Conservation (phyloP, 331 rosid genomes). For the Acacia pycnantha region DNA sequence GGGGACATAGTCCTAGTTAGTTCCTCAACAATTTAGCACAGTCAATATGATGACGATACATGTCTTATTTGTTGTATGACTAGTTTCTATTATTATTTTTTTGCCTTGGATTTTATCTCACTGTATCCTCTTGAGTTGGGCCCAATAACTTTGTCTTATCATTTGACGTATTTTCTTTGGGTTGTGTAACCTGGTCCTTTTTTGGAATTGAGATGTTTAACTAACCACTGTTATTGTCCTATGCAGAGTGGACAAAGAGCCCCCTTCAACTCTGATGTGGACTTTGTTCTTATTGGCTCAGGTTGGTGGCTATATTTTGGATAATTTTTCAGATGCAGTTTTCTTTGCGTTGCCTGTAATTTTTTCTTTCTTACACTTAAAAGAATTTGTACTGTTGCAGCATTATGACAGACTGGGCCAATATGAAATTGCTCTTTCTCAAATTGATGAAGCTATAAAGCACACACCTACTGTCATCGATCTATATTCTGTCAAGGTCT, state of each 20-base stretch:
- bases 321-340: constrained; percentile 8
- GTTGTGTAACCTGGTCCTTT: neutral
- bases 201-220: neutral
- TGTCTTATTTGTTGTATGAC: neutral
- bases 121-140: neutral
- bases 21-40: neutral
- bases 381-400: constrained; percentile 49
- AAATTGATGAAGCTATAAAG: constrained; percentile 77
- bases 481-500: constrained; percentile 84
- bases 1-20: neutral
- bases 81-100: neutral
- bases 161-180: neutral
- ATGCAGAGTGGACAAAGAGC: constrained; percentile 77
- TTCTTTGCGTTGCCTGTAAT: neutral
- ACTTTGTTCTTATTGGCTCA: constrained; percentile 87
- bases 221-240: constrained; percentile 23
- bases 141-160: neutral
- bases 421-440: constrained; percentile 67
- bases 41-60: neutral
- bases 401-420: constrained; percentile 89
- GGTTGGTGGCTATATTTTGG: constrained; percentile 46
- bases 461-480: constrained; percentile 97
- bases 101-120: neutral
- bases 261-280: constrained; percentile 98
- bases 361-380: neutral